Evolutionary conservation across 2,329 filamentous ascomycete genomes (phyloP).

Genomic region (Dothidotthia symphoricarpi): DNA sequence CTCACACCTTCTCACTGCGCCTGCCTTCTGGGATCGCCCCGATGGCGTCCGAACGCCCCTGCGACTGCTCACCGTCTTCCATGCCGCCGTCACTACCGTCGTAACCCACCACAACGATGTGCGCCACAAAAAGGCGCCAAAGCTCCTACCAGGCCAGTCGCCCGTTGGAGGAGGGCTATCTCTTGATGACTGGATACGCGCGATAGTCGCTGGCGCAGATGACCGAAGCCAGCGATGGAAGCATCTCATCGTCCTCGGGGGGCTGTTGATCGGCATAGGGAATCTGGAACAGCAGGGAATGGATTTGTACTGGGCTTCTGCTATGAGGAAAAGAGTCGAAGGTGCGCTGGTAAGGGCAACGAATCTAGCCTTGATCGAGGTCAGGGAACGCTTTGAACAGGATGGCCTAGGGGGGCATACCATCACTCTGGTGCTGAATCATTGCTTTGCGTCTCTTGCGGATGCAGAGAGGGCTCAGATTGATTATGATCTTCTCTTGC

Average conservation of each 20-base stretch:
- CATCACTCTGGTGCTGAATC: slow-evolving; percentile 71
- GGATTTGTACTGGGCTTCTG: slow-evolving; percentile 59
- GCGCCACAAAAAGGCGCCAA: slow-evolving; percentile 26
- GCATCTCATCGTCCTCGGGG: slow-evolving; percentile 76
- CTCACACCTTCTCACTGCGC: slow-evolving; percentile 68
- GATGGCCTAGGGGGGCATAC: slow-evolving; percentile 50
- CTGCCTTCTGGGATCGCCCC: slow-evolving; percentile 66
- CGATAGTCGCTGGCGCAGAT: slow-evolving; percentile 59
- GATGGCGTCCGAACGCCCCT: slow-evolving; percentile 63
- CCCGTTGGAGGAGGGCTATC: slow-evolving; percentile 48
- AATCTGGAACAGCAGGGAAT: slow-evolving; percentile 46
- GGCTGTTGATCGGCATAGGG: slow-evolving; percentile 72
- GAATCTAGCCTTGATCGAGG: slow-evolving; percentile 68
- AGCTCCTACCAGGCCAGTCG: slow-evolving; percentile 30
- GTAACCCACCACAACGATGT: slow-evolving; percentile 49
- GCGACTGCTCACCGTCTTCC: slow-evolving; percentile 68
- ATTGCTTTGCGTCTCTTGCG: slow-evolving; percentile 70
- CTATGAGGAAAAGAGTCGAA: slow-evolving; percentile 67
- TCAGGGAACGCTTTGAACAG: slow-evolving; percentile 50
- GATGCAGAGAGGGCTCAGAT: slow-evolving; percentile 58
- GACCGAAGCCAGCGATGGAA: slow-evolving; percentile 70
- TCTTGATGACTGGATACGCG: slow-evolving; percentile 58
- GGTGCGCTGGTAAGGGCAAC: slow-evolving; percentile 70
- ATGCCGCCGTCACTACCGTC: slow-evolving; percentile 61
- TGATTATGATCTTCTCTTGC: slow-evolving; percentile 67